Conservation (phyloP, 2,329 filamentous ascomycete genomes). For the Hypoxylon sp. region DNA sequence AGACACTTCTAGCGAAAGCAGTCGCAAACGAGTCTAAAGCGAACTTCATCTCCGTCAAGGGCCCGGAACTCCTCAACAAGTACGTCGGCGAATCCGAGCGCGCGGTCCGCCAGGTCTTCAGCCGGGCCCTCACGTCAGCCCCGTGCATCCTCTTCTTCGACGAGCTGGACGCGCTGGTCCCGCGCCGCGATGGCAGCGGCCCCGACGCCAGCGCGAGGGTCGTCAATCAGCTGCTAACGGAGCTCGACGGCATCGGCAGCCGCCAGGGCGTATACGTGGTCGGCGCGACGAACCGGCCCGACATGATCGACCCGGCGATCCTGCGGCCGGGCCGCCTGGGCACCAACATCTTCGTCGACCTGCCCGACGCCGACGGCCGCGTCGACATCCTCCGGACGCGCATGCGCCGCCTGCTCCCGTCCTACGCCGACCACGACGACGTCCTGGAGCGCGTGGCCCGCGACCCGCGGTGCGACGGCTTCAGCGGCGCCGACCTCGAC, state of each 20-base stretch:
- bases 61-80: constrained; percentile 95
- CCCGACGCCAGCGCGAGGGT: constrained; percentile 88
- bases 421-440: constrained; percentile 44
- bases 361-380: constrained; percentile 82
- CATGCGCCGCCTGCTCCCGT: constrained; percentile 54
- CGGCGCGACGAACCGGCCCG: constrained; percentile 92
- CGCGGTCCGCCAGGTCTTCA: constrained; percentile 91
- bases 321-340: constrained; percentile 90
- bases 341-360: constrained; percentile 87
- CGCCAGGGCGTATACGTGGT: constrained; percentile 92
- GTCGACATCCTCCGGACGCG: constrained; percentile 83
- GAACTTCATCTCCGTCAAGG: constrained; percentile 98
- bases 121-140: constrained; percentile 83
- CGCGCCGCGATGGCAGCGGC: constrained; percentile 80
- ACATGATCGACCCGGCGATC: constrained; percentile 97
- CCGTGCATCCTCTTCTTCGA: constrained; percentile 99
- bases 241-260: constrained; percentile 86
- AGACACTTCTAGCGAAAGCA: constrained; percentile 94
- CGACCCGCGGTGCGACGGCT: constrained; percentile 76
- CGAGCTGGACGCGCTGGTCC: constrained; percentile 92
- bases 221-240: constrained; percentile 94
- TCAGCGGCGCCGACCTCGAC: constrained; percentile 76
- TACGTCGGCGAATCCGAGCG: constrained; percentile 97
- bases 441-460: constrained; percentile 67
- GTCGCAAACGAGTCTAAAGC: constrained; percentile 95